phyloP scores from a whole-genome alignment of 78 protist genomes.

The Chrysochromulina parva region DNA sequence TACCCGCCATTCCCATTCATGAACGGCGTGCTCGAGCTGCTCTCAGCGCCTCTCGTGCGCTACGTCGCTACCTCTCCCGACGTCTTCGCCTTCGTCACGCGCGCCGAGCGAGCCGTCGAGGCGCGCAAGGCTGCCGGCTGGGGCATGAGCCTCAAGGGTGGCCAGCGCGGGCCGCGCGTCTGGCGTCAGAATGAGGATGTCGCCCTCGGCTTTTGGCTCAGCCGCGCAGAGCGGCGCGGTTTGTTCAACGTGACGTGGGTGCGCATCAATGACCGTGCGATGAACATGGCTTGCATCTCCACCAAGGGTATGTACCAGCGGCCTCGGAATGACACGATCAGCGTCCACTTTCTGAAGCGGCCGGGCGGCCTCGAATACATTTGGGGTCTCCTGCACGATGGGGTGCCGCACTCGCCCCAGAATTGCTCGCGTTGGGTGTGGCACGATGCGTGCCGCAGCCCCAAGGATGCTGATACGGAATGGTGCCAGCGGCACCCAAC shows the following conservation, averaged over 20 bases:
- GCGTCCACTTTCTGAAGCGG: background rate
- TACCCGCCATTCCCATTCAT: background rate
- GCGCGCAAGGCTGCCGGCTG: background rate
- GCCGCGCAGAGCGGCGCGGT: background rate
- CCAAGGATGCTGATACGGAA: too few relatives aligned
- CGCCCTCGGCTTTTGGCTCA: background rate
- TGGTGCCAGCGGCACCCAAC: too few relatives aligned
- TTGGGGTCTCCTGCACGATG: background rate
- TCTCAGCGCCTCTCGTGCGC: background rate
- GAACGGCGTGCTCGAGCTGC: conserved; percentile 3
- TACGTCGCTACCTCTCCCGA: background rate
- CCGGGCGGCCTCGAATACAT: background rate
- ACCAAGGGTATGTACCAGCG: background rate
- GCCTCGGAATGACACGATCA: background rate
- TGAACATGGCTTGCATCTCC: background rate
- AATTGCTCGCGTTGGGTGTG: background rate
- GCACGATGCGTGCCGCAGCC: background rate
- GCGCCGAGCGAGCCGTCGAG: background rate
- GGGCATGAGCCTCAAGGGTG: background rate
- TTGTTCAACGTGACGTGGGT: background rate
- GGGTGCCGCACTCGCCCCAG: background rate
- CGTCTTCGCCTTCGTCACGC: background rate
- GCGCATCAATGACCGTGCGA: background rate
- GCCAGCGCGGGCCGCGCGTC: background rate
- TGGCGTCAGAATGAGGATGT: background rate